Evolutionary conservation across 78 protist species (phyloP).

Genomic region (Monosiga brevicollis): DNA sequence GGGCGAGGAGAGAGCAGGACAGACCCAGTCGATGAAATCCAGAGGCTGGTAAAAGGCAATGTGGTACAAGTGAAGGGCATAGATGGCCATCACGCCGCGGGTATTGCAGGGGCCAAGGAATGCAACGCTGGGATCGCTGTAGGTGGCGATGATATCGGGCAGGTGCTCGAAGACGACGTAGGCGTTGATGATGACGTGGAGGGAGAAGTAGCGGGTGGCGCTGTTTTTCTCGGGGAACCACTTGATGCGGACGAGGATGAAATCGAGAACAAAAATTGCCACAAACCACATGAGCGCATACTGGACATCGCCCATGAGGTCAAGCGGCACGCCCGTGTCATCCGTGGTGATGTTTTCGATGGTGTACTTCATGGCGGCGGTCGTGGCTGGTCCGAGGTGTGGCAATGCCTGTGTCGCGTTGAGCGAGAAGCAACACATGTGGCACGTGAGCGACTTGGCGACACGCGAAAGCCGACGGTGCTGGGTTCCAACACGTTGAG

Average conservation of each 20-base stretch:
- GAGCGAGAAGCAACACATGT: too few relatives aligned
- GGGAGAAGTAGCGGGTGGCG: conserved; percentile 4
- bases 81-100: not conserved
- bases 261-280: not conserved
- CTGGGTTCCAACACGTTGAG: too few relatives aligned
- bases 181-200: not conserved
- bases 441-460: too few relatives aligned
- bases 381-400: too few relatives aligned
- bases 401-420: too few relatives aligned
- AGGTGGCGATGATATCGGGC: not conserved
- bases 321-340: not conserved
- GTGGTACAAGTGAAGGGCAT: conserved; percentile 28
- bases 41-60: not conserved
- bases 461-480: too few relatives aligned
- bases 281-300: not conserved
- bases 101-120: not conserved
- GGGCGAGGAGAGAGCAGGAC: too few relatives aligned
- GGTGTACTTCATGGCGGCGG: too few relatives aligned
- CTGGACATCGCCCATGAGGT: not conserved
- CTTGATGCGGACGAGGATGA: not conserved
- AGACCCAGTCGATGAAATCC: not conserved
- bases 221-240: not conserved
- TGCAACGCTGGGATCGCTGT: not conserved
- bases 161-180: not conserved
- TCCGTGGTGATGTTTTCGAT: too few relatives aligned